Evolutionary conservation across 176 grass and related monocot genomes (phyloP).

Genomic region (Raddia guianensis): DNA sequence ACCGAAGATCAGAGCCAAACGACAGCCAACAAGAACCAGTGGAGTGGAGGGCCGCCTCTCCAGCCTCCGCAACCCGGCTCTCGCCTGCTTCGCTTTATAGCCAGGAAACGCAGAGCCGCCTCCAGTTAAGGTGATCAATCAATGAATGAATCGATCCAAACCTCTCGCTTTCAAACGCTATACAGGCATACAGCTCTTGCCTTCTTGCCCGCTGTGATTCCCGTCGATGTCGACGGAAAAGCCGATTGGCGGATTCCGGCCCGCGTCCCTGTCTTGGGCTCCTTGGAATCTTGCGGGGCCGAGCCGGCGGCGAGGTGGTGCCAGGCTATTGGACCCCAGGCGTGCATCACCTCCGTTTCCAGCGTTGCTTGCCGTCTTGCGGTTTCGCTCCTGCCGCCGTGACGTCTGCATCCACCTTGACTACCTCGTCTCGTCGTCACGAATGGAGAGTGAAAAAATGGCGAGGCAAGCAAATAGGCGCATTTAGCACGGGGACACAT

Average conservation of each 20-base stretch:
- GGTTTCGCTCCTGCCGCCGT: not conserved
- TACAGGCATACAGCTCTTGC: slow-evolving; percentile 9
- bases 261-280: slow-evolving; percentile 9
- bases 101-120: slow-evolving; percentile 35
- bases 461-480: not conserved
- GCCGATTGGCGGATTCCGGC: not conserved
- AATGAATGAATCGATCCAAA: slow-evolving; percentile 7
- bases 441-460: not conserved
- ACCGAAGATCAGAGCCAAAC: not conserved
- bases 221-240: slow-evolving; percentile 29
- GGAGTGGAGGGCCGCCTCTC: slow-evolving; percentile 34
- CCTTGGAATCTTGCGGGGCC: slow-evolving; percentile 31
- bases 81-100: slow-evolving; percentile 40
- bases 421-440: not conserved
- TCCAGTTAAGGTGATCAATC: slow-evolving; percentile 18
- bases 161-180: slow-evolving; percentile 32
- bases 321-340: slow-evolving; percentile 19
- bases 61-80: not conserved
- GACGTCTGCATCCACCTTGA: not conserved
- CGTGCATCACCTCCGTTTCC: not conserved
- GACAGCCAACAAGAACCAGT: not conserved
- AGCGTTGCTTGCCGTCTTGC: not conserved
- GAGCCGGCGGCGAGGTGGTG: slow-evolving; percentile 20
- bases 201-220: slow-evolving; percentile 3
- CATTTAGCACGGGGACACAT: too few relatives aligned